phyloP scores from a whole-genome alignment of 345 rosid species.

The Carallia pectinifolia region DNA sequence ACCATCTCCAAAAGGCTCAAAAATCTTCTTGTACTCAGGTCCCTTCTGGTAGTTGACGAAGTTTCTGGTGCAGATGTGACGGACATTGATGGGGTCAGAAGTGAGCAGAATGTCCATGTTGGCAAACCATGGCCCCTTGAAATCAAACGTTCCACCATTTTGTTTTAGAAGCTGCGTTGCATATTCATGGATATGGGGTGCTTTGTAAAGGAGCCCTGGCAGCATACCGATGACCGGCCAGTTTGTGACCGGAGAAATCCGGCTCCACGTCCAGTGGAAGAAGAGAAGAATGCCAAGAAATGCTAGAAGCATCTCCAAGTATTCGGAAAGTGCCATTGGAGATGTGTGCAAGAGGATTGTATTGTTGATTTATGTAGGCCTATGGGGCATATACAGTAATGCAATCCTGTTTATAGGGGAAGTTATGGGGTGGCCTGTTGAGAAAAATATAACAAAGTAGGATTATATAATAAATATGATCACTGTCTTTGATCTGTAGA shows the following conservation, averaged over 20 bases:
- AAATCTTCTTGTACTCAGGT: constrained; percentile 6
- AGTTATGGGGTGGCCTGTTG: too few species aligned
- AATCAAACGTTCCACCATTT: constrained; percentile 6
- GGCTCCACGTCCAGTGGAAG: constrained; percentile 5
- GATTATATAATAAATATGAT: too few species aligned
- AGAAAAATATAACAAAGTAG: too few species aligned
- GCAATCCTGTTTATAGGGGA: too few species aligned
- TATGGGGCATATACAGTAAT: not conserved
- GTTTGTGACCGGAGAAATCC: constrained; percentile 2
- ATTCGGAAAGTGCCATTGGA: not conserved
- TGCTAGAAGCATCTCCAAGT: not conserved
- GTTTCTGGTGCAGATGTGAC: constrained; percentile 17
- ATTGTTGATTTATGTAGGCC: not conserved
- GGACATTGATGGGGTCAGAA: constrained; percentile 14
- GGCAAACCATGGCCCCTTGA: constrained; percentile 27
- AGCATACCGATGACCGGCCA: constrained; percentile 24
- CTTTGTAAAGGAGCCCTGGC: constrained; percentile 12
- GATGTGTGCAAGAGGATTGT: not conserved
- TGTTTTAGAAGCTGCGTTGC: not conserved
- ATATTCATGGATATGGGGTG: constrained; percentile 1
- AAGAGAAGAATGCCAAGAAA: constrained; percentile 1
- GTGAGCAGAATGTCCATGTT: constrained; percentile 13
- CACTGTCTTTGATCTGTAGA: too few species aligned
- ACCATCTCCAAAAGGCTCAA: constrained; percentile 25
- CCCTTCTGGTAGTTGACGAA: constrained; percentile 26